Conservation (phyloP, 2,329 filamentous ascomycete species). For the Blastomyces gilchristii region DNA sequence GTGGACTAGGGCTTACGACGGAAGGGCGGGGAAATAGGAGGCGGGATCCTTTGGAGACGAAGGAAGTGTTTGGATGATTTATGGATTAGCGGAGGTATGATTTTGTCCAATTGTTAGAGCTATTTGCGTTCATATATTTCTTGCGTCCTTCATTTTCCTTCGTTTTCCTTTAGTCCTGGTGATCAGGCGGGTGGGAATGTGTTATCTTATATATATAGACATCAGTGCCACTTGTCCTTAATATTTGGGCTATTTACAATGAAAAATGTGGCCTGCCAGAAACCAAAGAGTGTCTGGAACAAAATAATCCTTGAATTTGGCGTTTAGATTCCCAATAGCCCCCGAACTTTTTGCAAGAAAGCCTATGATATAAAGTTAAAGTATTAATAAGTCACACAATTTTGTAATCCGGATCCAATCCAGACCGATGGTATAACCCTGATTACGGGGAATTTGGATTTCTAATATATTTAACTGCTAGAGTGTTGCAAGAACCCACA, state of each 20-base stretch:
- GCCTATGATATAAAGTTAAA: no score
- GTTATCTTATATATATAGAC: neutral
- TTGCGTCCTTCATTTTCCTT: neutral
- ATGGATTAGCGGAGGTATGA: neutral
- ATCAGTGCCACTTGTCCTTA: no score
- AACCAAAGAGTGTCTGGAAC: no score
- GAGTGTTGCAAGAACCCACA: no score
- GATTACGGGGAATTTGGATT: neutral
- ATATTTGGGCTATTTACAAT: no score
- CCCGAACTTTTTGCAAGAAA: no score
- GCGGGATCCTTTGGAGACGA: conserved; percentile 63
- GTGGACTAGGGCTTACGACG: conserved; percentile 64
- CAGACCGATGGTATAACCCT: neutral
- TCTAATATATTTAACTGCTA: no score
- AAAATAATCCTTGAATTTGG: no score
- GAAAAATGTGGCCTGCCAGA: no score
- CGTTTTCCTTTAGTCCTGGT: neutral
- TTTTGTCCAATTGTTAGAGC: neutral
- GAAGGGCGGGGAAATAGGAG: conserved; percentile 53
- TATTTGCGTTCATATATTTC: neutral
- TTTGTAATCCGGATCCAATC: neutral
- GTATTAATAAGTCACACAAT: neutral
- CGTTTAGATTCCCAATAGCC: no score
- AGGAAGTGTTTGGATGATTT: conserved; percentile 60
- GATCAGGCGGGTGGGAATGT: neutral